Percentiles rank a stretch among this genome's conserved stretches.
phyloP scores from a whole-genome alignment of 2,329 filamentous ascomycete species.

The Trichoderma aggressivum region DNA sequence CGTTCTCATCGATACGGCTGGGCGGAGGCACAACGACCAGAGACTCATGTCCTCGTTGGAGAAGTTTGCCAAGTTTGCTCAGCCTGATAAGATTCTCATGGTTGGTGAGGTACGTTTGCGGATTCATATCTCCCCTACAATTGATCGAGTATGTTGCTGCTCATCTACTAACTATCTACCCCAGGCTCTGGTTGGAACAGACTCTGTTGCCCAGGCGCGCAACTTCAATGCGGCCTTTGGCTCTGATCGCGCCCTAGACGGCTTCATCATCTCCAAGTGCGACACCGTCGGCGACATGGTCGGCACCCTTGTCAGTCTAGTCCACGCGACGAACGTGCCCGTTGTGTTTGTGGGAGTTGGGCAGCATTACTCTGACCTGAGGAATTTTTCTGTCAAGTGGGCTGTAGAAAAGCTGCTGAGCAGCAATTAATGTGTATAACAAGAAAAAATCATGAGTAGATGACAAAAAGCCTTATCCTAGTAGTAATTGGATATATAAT shows the following conservation, averaged over 20 bases:
- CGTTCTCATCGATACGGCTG: conserved; percentile 94
- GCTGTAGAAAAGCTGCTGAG: conserved; percentile 64
- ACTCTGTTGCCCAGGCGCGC: conserved; percentile 89
- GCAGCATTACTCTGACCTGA: conserved; percentile 65
- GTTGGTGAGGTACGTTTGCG: conserved; percentile 56
- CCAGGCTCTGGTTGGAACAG: conserved; percentile 84
- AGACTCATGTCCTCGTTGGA: conserved; percentile 94
- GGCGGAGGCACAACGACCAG: conserved; percentile 90
- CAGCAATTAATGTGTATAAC: conserved; percentile 37
- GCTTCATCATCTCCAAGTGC: conserved; percentile 98
- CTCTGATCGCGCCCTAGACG: conserved; percentile 73
- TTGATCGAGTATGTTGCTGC: neutral
- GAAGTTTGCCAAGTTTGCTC: conserved; percentile 94
- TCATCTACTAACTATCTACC: neutral
- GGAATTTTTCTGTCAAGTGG: conserved; percentile 68
- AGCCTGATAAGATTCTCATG: conserved; percentile 98
- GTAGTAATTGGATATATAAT: conserved; percentile 16
- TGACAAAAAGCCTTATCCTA: neutral
- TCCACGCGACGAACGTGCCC: conserved; percentile 94
- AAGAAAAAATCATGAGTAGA: neutral
- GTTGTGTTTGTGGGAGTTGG: conserved; percentile 84
- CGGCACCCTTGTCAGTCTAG: conserved; percentile 89
- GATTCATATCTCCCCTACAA: neutral
- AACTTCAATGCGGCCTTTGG: conserved; percentile 97
- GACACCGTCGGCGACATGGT: conserved; percentile 99